Evolutionary conservation across 2,329 filamentous ascomycete genomes (phyloP), one percentile per base, ranked within the genome.

Genomic region (Penicillium vulpinum): DNA sequence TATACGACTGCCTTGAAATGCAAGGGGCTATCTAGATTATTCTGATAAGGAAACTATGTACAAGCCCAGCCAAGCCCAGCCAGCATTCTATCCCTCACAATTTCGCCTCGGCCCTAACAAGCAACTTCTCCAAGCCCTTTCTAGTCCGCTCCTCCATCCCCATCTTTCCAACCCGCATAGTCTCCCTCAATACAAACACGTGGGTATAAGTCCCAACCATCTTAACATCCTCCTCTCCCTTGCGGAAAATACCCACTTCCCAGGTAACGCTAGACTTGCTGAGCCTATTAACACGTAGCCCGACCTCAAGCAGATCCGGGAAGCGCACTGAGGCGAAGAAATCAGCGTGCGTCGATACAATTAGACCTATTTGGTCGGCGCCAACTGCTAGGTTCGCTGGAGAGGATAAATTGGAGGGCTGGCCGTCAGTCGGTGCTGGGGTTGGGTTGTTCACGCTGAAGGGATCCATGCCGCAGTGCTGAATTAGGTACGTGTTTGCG

Each of bases 221-320:
- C 70, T 89, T 91, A 10, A 94, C 90, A 21, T 83, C 78, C 1
- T 90, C 85, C 2, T 87, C 78, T 0, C 88, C 90, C 58, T 84
- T 81, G 70, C 91, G 87, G 68, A 97, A 97, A 1, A 97, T 81
- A 0, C 87, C 94, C 57, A 96, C 85, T 71, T 97, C 93, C 70
- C 96, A 97, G 13, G 86, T 90, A 9, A 96, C 92, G 68, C 91
- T 96, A 26, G 90, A 91, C 64, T 85, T 89, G 4, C 92, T 92
- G 8, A 97, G 81, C 73, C 88, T 92, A 64, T 88, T 89, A 35
- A 96, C 91, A 13, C 92, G 83, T 41, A 97, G 75, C 1, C 87
- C 90, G 5, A 97, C 81, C 65, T 97, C 91, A 0, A 95, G 84
- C 3, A 92, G 81, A 35, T 88, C 87, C 0, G 93, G 93, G 67